phyloP scores from a whole-genome alignment of 202 grass and related monocot species.

The Cymbopogon flexuosus region DNA sequence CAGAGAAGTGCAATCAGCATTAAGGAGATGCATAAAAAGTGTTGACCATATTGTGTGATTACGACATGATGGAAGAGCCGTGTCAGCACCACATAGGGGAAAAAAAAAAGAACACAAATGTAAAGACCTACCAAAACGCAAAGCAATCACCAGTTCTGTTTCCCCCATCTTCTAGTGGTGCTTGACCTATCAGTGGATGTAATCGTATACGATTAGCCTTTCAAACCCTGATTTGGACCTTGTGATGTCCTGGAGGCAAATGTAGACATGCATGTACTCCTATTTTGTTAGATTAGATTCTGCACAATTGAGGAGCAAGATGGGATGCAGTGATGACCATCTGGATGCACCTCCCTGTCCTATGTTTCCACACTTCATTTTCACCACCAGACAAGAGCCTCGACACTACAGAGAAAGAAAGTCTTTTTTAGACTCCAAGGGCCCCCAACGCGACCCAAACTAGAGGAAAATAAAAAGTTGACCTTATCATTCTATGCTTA shows the following conservation, averaged over 20 bases:
- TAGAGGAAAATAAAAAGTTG: not conserved
- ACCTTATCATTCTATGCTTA: not conserved
- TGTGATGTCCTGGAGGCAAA: not conserved
- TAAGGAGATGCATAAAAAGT: not conserved
- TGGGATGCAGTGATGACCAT: not conserved
- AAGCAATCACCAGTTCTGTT: not conserved
- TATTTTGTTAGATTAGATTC: not conserved
- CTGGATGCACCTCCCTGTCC: not conserved
- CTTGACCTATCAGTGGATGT: not conserved
- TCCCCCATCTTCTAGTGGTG: not conserved
- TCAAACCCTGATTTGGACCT: not conserved
- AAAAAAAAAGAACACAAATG: not conserved
- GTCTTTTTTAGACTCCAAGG: no score
- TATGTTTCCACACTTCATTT: not conserved
- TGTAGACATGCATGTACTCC: not conserved
- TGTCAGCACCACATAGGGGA: not conserved
- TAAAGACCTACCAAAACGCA: not conserved
- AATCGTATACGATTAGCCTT: not conserved
- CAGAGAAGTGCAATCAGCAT: not conserved
- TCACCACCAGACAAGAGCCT: not conserved
- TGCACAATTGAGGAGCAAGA: not conserved
- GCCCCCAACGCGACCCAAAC: not conserved
- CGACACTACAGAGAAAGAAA: not conserved
- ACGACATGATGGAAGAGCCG: no score
- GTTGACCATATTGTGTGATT: not conserved